Base-by-base conservation (phyloP, 192 early-diverging fungal species). In the Rhizoclosmatium sp. region DNA sequence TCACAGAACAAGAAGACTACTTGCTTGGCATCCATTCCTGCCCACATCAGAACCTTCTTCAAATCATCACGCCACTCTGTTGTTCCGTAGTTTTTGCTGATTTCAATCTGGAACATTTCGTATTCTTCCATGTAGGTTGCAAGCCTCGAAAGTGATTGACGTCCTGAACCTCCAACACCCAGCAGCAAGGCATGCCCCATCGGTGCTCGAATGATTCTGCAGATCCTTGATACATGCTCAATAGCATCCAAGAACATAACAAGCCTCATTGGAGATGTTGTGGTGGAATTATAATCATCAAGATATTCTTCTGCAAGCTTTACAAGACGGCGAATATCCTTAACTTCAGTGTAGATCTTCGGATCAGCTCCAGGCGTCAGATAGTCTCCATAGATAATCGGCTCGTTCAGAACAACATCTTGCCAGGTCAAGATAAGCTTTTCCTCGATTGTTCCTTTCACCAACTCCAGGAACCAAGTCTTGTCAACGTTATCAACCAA, bases 171-270 rank as follows among this genome's bases (percentile, higher is more conserved):
- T n/a, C 90, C 90, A 16, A 91, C 90, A 70, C 90, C 90, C 19
- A 91, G 75, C 1, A 91, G 71, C 4, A 91, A 77, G 1, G 88
- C 88, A 73, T 91, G 80, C 1, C 90, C 90, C 70, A 82, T 83
- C 0, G 90, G 90, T 46, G 91, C 86, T 3, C 87, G 83, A 54
- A 91, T 89, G 46, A 91, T 89, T 42, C 90, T 54, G 48, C 85
- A 89, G 2, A 91, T 90, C 60, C 88, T 78, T 19, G 85, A 83
- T 23, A 91, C 86, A 70, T 91, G 90, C 65, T 91, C 90, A 56
- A 91, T 90, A 19, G 90, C 90, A 76, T 89, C 87, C 65, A 91
- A 80, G 71, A 90, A 89, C 88, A 90, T 90, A 23, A 91, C 90
- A n/a, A 91, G 74, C 42, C 87, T 74, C 89, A 91, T 90, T 5